Evolutionary conservation across 2,329 filamentous ascomycete species (phyloP).

Genomic region (Fusarium praegraminearum): DNA sequence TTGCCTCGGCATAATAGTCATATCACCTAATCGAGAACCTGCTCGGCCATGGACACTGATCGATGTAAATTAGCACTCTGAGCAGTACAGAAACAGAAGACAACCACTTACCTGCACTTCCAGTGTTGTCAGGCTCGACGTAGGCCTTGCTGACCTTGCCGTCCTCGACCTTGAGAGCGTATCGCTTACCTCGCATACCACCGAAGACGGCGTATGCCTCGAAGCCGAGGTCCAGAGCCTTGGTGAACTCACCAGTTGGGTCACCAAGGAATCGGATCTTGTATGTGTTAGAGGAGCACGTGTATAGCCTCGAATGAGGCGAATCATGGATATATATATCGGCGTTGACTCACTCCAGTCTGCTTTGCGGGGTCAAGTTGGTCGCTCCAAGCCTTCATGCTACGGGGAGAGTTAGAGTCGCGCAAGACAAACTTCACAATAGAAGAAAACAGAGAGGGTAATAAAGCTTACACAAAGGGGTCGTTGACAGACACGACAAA

Average conservation of each 20-base stretch:
- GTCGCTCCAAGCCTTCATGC: slow-evolving; percentile 90
- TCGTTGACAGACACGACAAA: slow-evolving; percentile 96
- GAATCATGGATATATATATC: neutral
- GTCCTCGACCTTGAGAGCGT: slow-evolving; percentile 84
- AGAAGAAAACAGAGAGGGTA: neutral
- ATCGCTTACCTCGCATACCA: slow-evolving; percentile 85
- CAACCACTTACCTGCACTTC: slow-evolving; percentile 74
- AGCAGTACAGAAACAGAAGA: neutral
- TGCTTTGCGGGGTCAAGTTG: slow-evolving; percentile 79
- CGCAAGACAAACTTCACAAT: neutral
- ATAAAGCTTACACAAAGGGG: slow-evolving; percentile 81
- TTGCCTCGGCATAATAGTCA: neutral
- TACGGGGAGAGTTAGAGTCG: slow-evolving; percentile 52
- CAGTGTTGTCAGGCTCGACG: slow-evolving; percentile 90
- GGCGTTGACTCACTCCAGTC: slow-evolving; percentile 75
- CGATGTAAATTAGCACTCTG: slow-evolving; percentile 3
- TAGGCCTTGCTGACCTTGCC: slow-evolving; percentile 85
- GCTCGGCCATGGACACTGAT: slow-evolving; percentile 44
- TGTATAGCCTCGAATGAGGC: neutral
- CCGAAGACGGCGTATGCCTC: slow-evolving; percentile 83
- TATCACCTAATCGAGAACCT: slow-evolving; percentile 34
- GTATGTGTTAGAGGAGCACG: slow-evolving; percentile 1
- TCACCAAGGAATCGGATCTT: slow-evolving; percentile 92
- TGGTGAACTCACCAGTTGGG: slow-evolving; percentile 81
- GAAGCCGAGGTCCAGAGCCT: slow-evolving; percentile 85